Conservation (phyloP, 768 basidiomycete genomes). For the Podaxis carcinomalis region DNA sequence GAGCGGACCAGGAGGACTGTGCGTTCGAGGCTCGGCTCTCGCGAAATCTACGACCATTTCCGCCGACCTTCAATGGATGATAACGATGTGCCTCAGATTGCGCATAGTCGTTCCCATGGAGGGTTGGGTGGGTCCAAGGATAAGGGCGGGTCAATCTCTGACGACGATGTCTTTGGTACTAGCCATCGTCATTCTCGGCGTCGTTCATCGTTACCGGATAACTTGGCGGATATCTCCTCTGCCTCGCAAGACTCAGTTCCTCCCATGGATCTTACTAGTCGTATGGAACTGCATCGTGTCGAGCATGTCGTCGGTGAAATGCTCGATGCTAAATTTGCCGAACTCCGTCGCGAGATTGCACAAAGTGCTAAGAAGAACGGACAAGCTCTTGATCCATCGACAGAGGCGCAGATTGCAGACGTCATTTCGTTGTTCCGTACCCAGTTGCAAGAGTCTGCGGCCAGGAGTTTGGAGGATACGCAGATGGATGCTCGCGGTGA, state of each 20-base stretch:
- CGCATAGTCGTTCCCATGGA: constrained; percentile 44
- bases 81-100: constrained; percentile 62
- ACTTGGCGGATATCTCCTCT: constrained; percentile 42
- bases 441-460: constrained; percentile 62
- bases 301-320: constrained; percentile 60
- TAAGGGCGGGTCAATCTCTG: constrained; percentile 15
- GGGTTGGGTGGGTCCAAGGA: constrained; percentile 52
- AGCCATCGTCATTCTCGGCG: constrained; percentile 36
- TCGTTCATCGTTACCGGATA: constrained; percentile 55
- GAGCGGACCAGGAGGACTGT: constrained; percentile 68
- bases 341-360: constrained; percentile 37
- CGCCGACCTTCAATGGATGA: constrained; percentile 77
- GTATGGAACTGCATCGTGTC: constrained; percentile 55
- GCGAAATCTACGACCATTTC: constrained; percentile 67
- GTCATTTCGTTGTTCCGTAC: constrained; percentile 63
- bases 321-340: constrained; percentile 65
- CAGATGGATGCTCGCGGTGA: constrained; percentile 73
- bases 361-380: constrained; percentile 22
- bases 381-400: constrained; percentile 34
- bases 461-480: constrained; percentile 52
- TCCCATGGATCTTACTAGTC: constrained; percentile 46
- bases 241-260: constrained; percentile 39
- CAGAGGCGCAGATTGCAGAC: constrained; percentile 61
- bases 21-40: constrained; percentile 73
- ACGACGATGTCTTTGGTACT: constrained; percentile 33